Base-by-base conservation (phyloP, 805 yeast genomes). In the Candida insectalens region DNA sequence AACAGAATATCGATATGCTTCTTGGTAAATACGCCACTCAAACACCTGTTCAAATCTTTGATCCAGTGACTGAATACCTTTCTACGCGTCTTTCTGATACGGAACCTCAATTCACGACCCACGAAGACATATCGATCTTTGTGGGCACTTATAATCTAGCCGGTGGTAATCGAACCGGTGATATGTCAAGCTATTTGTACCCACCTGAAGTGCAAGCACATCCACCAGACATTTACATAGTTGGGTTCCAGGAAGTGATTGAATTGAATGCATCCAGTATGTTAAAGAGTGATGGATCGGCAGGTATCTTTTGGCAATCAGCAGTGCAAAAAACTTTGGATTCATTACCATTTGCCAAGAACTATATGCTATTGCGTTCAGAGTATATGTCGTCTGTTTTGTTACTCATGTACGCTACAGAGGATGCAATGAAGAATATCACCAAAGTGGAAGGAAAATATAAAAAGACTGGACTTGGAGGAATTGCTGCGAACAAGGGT, bases 401-500 rank as follows among this genome's bases (percentile, higher is more conserved):
- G 17, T 59, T 83, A 21, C 60, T 80, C 29, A 65, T 82, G 32
- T 80, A 78, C 52, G 84, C 75, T 4, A 72, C 69, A 39, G 55
- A 68, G 5, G 64, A 62, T 27, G 55, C 62, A 32, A 61, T 67
- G 36, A 42, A 47, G 1, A 50, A 65, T 35, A 76, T 92, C 4
- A 82, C 83, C 10, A 79, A 81, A 48, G 96, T 92, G 4, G 88
- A 87, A 45, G 96, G 96, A n/a, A 71, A 88, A n/a, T 71, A 83
- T 9, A 89, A 88, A 48, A 89, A 89, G 57, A 89, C 97, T 0
- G 98, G 97, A 0, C 63, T 92, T 35, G 96, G 96, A 25, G 98
- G 98, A 29, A 89, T 92, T 62, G 75, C 97, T 0, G 98, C 96
- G 13, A 89, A 92, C 54, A 89, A 89, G 55, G 98, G 98, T 29